Evolutionary conservation across 768 basidiomycete genomes (phyloP), one percentile per base, ranked within the genome.

Genomic region (Aureoboletus auriporus): DNA sequence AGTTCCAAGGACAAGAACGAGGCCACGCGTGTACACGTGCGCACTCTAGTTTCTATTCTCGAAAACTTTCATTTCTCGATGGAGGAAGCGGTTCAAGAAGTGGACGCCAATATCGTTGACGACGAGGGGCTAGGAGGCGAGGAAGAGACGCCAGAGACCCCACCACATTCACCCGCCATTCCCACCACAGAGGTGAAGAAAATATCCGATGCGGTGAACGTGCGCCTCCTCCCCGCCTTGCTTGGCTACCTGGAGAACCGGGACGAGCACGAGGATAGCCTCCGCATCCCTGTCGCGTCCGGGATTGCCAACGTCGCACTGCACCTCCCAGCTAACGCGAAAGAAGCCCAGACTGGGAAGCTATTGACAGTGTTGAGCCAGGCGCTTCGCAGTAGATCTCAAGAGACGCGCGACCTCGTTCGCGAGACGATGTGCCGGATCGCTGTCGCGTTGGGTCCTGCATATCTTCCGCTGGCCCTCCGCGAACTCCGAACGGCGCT

Each of bases 51-150:
- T 1, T 74, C 89, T 1, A 69, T 97, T 7, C 74, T 99, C 44
- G 90, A 95, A 60, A 83, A 83, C 59, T 99, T 98, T 73, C 88
- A 90, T 60, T 98, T 98, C 60, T 76, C 84, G 2, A 86, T 94
- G 82, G 83, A 86, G 42, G 78, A 84, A 17, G 56, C 65, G 0
- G 68, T 81, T 2, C 59, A 54, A 8, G 69, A 69, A 9, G 52
- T 51, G 11, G 62, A 66, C 0, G 47, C 38, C 1, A 57, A 63
- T 4, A 65, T 64, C 13, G 69, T 58, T 12, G 70, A 63, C 8
- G 64, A 61, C 6, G 64, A 62, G 2, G 59, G 52, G 5, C 62
- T 56, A 1, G 63, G 63, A 17, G 64, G 53, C 13, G 67, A 64
- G 6, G 69, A 70, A 8, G 44, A 55, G 17, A 44, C 27, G 27